Conservation (phyloP, 306 rosid genomes). For the Quercus suber region DNA sequence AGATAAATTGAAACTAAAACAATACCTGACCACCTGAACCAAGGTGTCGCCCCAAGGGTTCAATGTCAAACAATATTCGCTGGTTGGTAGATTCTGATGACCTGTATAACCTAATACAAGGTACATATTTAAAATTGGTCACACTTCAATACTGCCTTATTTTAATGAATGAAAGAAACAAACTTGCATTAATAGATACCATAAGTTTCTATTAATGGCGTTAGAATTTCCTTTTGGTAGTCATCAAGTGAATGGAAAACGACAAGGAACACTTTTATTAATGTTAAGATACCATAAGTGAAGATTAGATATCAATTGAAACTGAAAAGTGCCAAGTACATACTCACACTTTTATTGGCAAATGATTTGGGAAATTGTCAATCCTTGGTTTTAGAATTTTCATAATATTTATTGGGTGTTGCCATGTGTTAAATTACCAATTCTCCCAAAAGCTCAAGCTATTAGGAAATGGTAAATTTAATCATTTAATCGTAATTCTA, state of each 20-base stretch:
- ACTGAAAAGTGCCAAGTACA: constrained; percentile 10
- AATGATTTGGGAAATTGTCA: background rate
- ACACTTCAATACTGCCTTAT: background rate
- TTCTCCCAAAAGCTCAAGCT: too few relatives aligned
- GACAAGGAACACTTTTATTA: background rate
- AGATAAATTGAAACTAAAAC: constrained; percentile 18
- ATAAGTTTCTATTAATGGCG: background rate
- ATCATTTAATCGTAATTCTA: too few relatives aligned
- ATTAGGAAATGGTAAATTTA: too few relatives aligned
- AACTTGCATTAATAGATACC: background rate
- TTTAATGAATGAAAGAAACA: background rate
- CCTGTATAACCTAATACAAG: constrained; percentile 70
- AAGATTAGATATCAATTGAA: constrained; percentile 1
- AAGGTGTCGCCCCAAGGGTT: constrained; percentile 80
- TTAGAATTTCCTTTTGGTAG: background rate
- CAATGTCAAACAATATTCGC: constrained; percentile 84
- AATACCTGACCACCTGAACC: constrained; percentile 97
- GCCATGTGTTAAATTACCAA: too few relatives aligned
- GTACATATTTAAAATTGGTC: background rate
- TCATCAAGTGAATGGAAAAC: constrained; percentile 4
- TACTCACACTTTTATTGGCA: background rate
- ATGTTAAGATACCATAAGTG: background rate
- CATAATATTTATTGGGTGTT: background rate
- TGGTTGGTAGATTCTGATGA: constrained; percentile 88
- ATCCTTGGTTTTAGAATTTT: background rate